These are phyloP conservation scores for Aspergillus persii DNA, from an alignment of 2,329 filamentous ascomycete species.

Conservation along the genomic window DNA sequence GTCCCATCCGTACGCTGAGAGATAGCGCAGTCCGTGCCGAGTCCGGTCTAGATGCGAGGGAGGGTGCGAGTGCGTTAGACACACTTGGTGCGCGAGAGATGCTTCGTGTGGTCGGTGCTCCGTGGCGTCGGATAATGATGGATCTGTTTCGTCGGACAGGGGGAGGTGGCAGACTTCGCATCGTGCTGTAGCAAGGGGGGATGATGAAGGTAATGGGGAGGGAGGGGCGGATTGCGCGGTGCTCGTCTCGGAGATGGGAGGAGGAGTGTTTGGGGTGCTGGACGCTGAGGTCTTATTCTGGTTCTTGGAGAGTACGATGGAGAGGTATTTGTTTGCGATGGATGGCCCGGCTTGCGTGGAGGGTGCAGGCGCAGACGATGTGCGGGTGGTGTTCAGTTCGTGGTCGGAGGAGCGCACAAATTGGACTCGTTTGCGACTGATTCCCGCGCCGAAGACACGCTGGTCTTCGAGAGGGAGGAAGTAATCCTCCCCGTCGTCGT, in stretches of 20 bases:
- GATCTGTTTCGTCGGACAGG: constrained; percentile 24
- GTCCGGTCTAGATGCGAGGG: constrained; percentile 59
- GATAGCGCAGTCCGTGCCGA: constrained; percentile 54
- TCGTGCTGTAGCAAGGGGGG: not conserved
- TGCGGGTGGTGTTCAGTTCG: constrained; percentile 31
- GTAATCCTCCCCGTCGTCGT: constrained; percentile 55
- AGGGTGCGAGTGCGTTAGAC: constrained; percentile 55
- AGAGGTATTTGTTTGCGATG: constrained; percentile 45
- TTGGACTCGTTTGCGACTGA: constrained; percentile 59
- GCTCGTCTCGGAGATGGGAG: not conserved
- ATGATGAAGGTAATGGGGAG: constrained; percentile 1
- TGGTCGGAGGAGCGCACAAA: constrained; percentile 56
- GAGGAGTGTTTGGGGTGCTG: not conserved
- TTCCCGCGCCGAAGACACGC: constrained; percentile 61
- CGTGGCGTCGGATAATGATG: constrained; percentile 7
- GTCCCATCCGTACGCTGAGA: constrained; percentile 60
- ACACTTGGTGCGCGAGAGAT: constrained; percentile 57
- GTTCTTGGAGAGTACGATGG: constrained; percentile 43
- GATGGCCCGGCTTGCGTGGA: constrained; percentile 22
- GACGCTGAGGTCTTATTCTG: not conserved
- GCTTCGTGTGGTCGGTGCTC: constrained; percentile 43
- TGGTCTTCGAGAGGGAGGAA: constrained; percentile 59
- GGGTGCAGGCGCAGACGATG: constrained; percentile 24
- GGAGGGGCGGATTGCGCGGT: constrained; percentile 10
- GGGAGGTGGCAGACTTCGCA: constrained; percentile 65